Evolutionary conservation across 176 grass and related monocot species (phyloP).

Genomic region (Juncus inflexus): DNA sequence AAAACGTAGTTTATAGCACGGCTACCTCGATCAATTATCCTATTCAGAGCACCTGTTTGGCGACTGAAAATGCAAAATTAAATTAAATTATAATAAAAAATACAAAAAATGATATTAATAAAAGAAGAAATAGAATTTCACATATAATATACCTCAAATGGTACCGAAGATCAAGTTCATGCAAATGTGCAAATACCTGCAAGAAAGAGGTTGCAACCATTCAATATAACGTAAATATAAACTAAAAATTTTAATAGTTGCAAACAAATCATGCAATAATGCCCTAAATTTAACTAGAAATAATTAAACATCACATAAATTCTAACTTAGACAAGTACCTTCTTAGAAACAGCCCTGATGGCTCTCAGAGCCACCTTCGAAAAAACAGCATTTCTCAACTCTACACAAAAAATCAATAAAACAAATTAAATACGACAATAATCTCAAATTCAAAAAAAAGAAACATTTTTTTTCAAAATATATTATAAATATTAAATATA

Average conservation of each 20-base stretch:
- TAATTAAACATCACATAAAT: not conserved
- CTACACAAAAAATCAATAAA: conserved; percentile 42
- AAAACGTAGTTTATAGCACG: conserved; percentile 97
- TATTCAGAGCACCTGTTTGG: conserved; percentile 93
- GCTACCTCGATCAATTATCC: conserved; percentile 94
- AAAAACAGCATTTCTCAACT: conserved; percentile 92
- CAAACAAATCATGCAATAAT: too few relatives aligned
- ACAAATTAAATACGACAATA: conserved; percentile 17
- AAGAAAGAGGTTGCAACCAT: not conserved
- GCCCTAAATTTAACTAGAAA: too few relatives aligned
- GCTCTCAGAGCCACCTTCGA: conserved; percentile 92
- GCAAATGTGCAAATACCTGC: conserved; percentile 91
- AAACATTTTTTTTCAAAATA: not conserved
- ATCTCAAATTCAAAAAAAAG: conserved; percentile 6
- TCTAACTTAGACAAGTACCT: conserved; percentile 39
- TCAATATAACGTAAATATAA: not conserved
- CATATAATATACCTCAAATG: conserved; percentile 66
- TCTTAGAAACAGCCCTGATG: conserved; percentile 81
- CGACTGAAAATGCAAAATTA: conserved; percentile 60
- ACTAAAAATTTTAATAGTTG: too few relatives aligned
- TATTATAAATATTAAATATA: conserved; percentile 17
- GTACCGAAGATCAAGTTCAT: conserved; percentile 98
- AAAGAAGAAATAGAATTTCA: not conserved
- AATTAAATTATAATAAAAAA: conserved; percentile 11
- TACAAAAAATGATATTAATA: conserved; percentile 9